Evolutionary conservation across 805 yeast species (phyloP).

Genomic region (Pichia cephalocereana): DNA sequence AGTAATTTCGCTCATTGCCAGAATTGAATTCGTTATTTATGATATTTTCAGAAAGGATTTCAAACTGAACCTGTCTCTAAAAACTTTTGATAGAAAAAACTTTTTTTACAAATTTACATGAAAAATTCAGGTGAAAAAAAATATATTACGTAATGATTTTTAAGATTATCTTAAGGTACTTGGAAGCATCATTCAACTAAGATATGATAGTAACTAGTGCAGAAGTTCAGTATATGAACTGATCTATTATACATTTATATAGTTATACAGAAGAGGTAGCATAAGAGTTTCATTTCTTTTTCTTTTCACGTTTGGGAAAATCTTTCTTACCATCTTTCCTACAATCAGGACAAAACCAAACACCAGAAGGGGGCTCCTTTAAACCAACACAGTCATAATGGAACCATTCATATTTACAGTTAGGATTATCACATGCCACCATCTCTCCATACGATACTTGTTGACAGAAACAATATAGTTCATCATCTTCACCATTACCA

Average conservation of each 20-base stretch:
- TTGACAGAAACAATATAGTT: conserved; percentile 82
- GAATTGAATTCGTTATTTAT: too few relatives aligned
- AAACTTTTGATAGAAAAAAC: too few relatives aligned
- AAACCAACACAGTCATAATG: conserved; percentile 80
- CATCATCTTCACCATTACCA: conserved; percentile 49
- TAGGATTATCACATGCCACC: conserved; percentile 56
- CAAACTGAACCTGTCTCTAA: too few relatives aligned
- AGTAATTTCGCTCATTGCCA: not conserved
- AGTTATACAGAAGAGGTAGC: not conserved
- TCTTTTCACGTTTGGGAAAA: conserved; percentile 1
- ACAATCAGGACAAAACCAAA: conserved; percentile 96
- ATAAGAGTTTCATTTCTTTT: not conserved
- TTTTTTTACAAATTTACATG: too few relatives aligned
- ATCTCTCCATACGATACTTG: conserved; percentile 75
- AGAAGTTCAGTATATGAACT: too few relatives aligned
- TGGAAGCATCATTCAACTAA: too few relatives aligned
- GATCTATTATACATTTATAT: too few relatives aligned
- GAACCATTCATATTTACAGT: conserved; percentile 55
- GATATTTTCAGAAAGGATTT: too few relatives aligned
- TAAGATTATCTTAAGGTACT: too few relatives aligned
- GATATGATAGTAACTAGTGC: too few relatives aligned
- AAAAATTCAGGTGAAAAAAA: too few relatives aligned
- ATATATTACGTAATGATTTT: too few relatives aligned
- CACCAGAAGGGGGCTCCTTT: conserved; percentile 87
- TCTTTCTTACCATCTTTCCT: conserved; percentile 17